Evolutionary conservation across 345 rosid genomes (phyloP).

Genomic region (Salix exigua): DNA sequence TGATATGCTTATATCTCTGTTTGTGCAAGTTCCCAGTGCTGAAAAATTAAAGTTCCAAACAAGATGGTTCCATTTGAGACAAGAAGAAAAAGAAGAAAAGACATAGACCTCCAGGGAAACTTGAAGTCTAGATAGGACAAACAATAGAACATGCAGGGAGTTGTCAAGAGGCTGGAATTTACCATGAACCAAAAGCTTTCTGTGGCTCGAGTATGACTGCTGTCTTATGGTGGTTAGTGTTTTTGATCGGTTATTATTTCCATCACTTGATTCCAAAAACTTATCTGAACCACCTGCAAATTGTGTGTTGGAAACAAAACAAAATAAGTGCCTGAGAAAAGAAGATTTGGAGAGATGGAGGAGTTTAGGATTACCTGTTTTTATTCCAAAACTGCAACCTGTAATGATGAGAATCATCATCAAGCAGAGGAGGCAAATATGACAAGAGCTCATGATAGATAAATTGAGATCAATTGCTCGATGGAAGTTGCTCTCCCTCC

Average conservation of each 20-base stretch:
- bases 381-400: constrained; percentile 14
- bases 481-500: constrained; percentile 4
- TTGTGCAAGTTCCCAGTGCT: constrained; percentile 35
- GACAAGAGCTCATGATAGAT: constrained; percentile 26
- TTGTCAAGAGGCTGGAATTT: neutral
- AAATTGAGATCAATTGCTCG: neutral
- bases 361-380: constrained; percentile 7
- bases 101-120: neutral
- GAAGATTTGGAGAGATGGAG: neutral
- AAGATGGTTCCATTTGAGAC: neutral
- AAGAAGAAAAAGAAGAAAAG: neutral
- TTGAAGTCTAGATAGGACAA: too few species aligned
- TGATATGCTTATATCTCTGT: constrained; percentile 48
- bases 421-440: constrained; percentile 19
- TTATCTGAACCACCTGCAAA: constrained; percentile 13
- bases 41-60: neutral
- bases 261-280: constrained; percentile 10
- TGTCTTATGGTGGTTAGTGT: neutral
- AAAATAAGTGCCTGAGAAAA: neutral
- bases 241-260: constrained; percentile 9
- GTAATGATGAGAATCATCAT: constrained; percentile 14
- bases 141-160: too few species aligned
- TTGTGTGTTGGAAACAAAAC: neutral
- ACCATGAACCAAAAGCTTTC: constrained; percentile 42
- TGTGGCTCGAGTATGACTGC: constrained; percentile 8